Percentiles rank a stretch among this genome's conserved stretches.
Conservation (phyloP, 495 filamentous ascomycete genomes). For the Neurospora sp. region DNA sequence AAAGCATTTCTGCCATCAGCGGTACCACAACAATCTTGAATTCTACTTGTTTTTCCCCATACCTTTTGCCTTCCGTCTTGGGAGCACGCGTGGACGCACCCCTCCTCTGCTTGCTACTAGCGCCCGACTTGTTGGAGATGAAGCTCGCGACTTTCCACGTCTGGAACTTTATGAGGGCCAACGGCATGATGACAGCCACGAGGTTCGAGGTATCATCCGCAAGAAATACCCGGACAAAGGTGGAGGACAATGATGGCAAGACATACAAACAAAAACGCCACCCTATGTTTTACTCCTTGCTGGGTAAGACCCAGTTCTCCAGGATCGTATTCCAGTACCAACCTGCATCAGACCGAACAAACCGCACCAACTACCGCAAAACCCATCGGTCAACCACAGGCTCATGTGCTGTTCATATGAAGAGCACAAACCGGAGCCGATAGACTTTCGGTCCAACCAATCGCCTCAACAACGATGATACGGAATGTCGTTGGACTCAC, state of each 20-base stretch:
- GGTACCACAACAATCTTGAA: neutral
- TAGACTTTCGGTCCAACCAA: neutral
- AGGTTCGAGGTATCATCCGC: neutral
- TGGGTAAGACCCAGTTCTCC: neutral
- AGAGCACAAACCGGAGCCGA: neutral
- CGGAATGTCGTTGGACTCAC: neutral
- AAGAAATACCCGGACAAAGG: neutral
- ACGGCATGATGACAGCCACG: neutral
- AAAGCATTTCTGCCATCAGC: neutral
- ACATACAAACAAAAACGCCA: neutral
- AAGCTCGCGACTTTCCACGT: neutral
- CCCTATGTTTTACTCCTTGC: neutral
- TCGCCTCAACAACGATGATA: neutral
- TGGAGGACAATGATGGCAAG: neutral
- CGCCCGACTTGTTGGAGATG: neutral
- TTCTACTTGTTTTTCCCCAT: neutral
- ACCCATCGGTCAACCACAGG: neutral
- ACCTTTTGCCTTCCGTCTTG: neutral
- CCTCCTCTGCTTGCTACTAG: neutral
- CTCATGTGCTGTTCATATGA: neutral
- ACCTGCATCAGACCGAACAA: neutral
- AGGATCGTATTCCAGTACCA: neutral
- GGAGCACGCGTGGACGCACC: neutral
- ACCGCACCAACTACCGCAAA: neutral
- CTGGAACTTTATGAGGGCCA: neutral